Base-by-base conservation (phyloP, 1,284 basidiomycete species). In the Sporisorium sorghi region DNA sequence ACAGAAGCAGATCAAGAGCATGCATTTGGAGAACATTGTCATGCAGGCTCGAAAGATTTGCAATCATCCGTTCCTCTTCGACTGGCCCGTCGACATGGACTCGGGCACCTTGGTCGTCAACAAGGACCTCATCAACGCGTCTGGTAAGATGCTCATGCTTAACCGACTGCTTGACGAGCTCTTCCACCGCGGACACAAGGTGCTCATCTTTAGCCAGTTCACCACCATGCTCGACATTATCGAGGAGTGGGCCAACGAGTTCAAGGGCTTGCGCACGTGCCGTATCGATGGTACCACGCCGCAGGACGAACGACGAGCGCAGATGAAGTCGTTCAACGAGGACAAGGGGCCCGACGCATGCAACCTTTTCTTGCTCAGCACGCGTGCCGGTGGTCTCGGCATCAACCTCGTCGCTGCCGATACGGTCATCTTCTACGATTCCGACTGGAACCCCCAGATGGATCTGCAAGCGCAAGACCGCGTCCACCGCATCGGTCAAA, bases 131-230 rank as follows among this genome's bases (percentile, higher is more conserved):
- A 90, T 95, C 47, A 90, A 91, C 52, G 90, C 90, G 0, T 94
- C 92, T 66, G 96, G 96, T 19, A 99, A 99, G 88, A 97, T 99
- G 94, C 91, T 97, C 87, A 87, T 98, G 21, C 89, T 98, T 0
- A 93, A 97, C 76, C 90, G 94, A 12, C 86, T 99, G 14, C 87
- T 99, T 2, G 90, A 90, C 44, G 93, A 91, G 58, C 86, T 99
- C n/a, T 93, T 97, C 85, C 87, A 87, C 23, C 86, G 90, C 12
- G 89, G 89, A 7, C 95, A 97, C 86, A 96, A 95, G 84, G 95
- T 97, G 0, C 87, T 99, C 30, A 85, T 98, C 33, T 99, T 99
- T 86, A 65, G 65, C 43, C 73, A 81, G 54, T 83, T 99, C 85
- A 95, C 92, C 46, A 94, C 91, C 1, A 94, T 97, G 93, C 87